A percentile compares a stretch with the other conserved stretches of the same genome.
Evolutionary conservation across 768 basidiomycete species (phyloP).

Genomic region (Naganishia kalamii): DNA sequence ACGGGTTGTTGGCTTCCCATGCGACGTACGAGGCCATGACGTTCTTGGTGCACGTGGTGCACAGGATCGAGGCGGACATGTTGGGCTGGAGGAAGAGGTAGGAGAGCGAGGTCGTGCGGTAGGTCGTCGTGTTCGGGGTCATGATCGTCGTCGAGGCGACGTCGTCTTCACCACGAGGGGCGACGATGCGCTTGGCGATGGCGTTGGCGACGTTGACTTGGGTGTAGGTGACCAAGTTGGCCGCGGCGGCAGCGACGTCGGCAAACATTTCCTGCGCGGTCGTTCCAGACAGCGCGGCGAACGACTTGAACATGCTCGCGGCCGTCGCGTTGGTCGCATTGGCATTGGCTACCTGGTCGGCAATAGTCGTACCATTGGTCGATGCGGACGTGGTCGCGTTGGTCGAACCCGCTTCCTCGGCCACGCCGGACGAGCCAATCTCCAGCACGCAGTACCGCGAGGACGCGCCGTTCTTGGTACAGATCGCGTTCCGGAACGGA

Average conservation of each 20-base stretch:
- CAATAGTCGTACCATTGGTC: slow-evolving; percentile 8
- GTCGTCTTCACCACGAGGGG: slow-evolving; percentile 16
- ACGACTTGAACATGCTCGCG: slow-evolving; percentile 30
- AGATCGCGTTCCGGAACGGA: slow-evolving; percentile 64
- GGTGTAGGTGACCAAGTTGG: slow-evolving; percentile 35
- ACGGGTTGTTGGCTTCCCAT: slow-evolving; percentile 66
- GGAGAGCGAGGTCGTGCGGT: slow-evolving; percentile 53
- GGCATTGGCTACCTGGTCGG: slow-evolving; percentile 46
- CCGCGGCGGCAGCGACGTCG: slow-evolving; percentile 39
- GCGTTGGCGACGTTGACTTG: slow-evolving; percentile 26
- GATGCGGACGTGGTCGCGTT: slow-evolving; percentile 25
- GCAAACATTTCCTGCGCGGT: slow-evolving; percentile 21
- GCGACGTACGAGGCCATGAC: slow-evolving; percentile 69
- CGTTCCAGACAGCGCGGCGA: slow-evolving; percentile 24
- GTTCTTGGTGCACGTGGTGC: slow-evolving; percentile 49
- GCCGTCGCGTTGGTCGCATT: slow-evolving; percentile 49
- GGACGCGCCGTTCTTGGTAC: slow-evolving; percentile 65
- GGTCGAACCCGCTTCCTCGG: slow-evolving; percentile 9
- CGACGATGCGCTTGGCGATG: slow-evolving; percentile 28
- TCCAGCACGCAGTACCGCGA: slow-evolving; percentile 61
- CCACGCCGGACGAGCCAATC: slow-evolving; percentile 43
- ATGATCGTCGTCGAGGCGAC: slow-evolving; percentile 34
- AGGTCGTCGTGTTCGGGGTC: slow-evolving; percentile 52
- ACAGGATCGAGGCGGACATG: slow-evolving; percentile 34
- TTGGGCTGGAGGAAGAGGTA: slow-evolving; percentile 70